phyloP scores from a whole-genome alignment of 768 basidiomycete genomes.

The Pleurotus sapidus region DNA sequence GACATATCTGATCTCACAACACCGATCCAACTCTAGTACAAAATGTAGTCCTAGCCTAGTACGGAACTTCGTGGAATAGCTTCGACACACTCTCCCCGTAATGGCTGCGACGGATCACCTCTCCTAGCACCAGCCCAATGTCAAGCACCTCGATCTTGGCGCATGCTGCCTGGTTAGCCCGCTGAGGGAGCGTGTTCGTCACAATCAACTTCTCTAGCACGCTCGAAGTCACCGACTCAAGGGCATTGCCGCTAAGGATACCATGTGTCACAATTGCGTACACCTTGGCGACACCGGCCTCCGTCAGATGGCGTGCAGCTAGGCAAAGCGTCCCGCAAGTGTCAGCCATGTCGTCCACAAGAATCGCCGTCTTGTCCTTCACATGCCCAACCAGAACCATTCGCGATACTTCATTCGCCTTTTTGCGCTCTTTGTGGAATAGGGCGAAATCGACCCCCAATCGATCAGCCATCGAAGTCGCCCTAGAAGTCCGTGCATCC shows the following conservation, averaged over 20 bases:
- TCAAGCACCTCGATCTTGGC: conserved; percentile 90
- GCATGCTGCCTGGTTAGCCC: conserved; percentile 67
- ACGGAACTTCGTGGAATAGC: conserved; percentile 87
- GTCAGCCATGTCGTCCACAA: conserved; percentile 99
- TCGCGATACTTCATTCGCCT: conserved; percentile 90
- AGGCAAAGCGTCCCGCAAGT: conserved; percentile 93
- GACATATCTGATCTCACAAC: conserved; percentile 7
- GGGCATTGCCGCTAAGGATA: conserved; percentile 87
- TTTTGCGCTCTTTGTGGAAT: conserved; percentile 99
- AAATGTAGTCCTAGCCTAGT: conserved; percentile 36
- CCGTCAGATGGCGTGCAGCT: conserved; percentile 84
- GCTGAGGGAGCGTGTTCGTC: conserved; percentile 96
- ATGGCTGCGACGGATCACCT: conserved; percentile 93
- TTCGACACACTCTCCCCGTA: conserved; percentile 95
- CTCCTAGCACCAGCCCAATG: conserved; percentile 91
- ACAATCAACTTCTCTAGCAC: conserved; percentile 92
- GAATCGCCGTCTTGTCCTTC: conserved; percentile 86
- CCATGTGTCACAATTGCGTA: conserved; percentile 97
- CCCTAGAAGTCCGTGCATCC: conserved; percentile 46
- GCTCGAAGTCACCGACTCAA: conserved; percentile 68
- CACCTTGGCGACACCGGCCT: conserved; percentile 84
- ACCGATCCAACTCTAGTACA: background rate
- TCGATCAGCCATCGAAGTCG: conserved; percentile 94
- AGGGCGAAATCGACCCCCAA: conserved; percentile 97
- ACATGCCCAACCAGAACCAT: conserved; percentile 97